Conservation (phyloP, 345 rosid species). For the Corchorus capsularis region DNA sequence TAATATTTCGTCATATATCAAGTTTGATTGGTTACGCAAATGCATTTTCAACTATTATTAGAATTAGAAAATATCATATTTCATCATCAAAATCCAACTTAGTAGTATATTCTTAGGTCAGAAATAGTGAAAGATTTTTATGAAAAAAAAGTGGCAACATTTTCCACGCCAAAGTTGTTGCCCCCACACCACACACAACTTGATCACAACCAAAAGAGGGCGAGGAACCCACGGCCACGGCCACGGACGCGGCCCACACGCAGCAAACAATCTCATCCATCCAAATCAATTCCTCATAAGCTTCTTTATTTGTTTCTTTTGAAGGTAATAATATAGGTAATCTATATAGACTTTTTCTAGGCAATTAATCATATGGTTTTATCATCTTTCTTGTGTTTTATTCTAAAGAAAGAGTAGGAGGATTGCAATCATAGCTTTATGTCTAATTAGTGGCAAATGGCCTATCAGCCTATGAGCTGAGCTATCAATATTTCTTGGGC, state of each 20-base stretch:
- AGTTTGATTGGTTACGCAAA: too few relatives aligned
- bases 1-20: neutral
- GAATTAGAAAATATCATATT: too few relatives aligned
- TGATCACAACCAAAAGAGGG: slow-evolving; percentile 5
- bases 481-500: neutral
- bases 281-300: neutral
- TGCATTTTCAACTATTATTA: neutral
- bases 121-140: neutral
- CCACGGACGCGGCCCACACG: neutral
- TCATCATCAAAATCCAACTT: neutral
- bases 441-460: slow-evolving; percentile 16
- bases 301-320: neutral
- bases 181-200: neutral
- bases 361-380: slow-evolving; percentile 21
- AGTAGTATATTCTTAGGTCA: neutral
- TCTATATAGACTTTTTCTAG: neutral
- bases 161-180: slow-evolving; percentile 11
- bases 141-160: neutral
- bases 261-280: neutral
- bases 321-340: slow-evolving; percentile 2
- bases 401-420: slow-evolving; percentile 4
- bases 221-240: too few relatives aligned
- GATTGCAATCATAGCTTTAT: slow-evolving; percentile 20
- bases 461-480: slow-evolving; percentile 5
- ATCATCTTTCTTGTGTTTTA: neutral